Evolutionary conservation across 495 filamentous ascomycete genomes (phyloP).

Genomic region (Amniculicola lignicola): DNA sequence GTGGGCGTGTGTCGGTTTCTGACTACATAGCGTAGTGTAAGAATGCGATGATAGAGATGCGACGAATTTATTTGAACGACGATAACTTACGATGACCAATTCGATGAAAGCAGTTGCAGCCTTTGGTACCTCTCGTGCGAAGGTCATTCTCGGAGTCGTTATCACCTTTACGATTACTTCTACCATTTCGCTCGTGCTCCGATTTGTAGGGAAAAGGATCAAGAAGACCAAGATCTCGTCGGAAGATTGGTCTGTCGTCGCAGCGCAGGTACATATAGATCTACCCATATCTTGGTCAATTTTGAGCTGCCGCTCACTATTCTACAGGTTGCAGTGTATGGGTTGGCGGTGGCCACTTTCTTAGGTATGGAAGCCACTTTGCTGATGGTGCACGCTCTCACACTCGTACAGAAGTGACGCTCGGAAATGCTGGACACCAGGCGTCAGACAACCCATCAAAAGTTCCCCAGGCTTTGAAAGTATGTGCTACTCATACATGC

Average conservation of each 20-base stretch:
- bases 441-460: constrained; percentile 3
- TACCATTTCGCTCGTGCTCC: constrained; percentile 8
- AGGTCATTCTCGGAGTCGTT: constrained; percentile 12
- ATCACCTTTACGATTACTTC: constrained; percentile 5
- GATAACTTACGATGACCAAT: too few relatives aligned
- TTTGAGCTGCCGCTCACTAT: not conserved
- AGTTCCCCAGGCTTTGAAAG: constrained; percentile 2
- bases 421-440: constrained; percentile 11
- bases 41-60: too few relatives aligned
- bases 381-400: not conserved
- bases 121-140: constrained; percentile 2
- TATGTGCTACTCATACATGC: not conserved
- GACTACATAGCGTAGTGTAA: too few relatives aligned
- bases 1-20: too few relatives aligned
- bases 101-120: too few relatives aligned
- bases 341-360: constrained; percentile 1
- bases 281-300: not conserved
- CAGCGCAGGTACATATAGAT: constrained; percentile 4
- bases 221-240: not conserved
- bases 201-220: constrained; percentile 15
- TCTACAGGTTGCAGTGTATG: constrained; percentile 11
- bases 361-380: not conserved
- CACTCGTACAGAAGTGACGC: constrained; percentile 1
- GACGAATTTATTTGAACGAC: too few relatives aligned
- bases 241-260: constrained; percentile 8